phyloP scores from a whole-genome alignment of 306 rosid genomes.

The Abrus precatorius region DNA sequence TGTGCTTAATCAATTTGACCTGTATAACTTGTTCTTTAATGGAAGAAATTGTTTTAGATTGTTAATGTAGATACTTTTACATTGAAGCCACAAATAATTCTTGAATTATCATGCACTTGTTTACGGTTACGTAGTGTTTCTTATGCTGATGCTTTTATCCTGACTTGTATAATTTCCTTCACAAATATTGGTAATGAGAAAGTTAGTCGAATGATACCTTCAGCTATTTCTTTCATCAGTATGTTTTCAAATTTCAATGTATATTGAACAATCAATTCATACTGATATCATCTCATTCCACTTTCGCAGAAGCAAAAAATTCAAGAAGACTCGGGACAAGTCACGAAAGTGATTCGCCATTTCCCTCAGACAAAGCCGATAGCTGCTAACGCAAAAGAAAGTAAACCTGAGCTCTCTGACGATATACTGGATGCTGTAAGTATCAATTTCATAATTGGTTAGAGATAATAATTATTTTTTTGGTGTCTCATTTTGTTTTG shows the following conservation, averaged over 20 bases:
- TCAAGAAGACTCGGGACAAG: constrained; percentile 57
- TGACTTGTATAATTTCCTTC: constrained; percentile 13
- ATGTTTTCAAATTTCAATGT: constrained; percentile 15
- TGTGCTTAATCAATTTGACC: background rate
- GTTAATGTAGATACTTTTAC: constrained; percentile 6
- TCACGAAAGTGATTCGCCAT: constrained; percentile 64
- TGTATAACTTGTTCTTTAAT: constrained; percentile 11
- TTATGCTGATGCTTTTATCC: constrained; percentile 19
- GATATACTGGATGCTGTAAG: constrained; percentile 76
- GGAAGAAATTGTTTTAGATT: background rate
- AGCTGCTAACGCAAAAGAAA: constrained; percentile 43
- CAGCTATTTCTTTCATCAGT: background rate
- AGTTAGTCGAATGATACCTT: constrained; percentile 24
- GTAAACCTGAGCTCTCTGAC: constrained; percentile 62
- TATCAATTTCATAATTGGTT: constrained; percentile 38
- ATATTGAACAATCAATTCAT: constrained; percentile 26
- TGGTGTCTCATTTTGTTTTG: constrained; percentile 6
- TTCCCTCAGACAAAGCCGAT: constrained; percentile 78
- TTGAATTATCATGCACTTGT: constrained; percentile 6
- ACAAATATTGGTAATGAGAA: constrained; percentile 31
- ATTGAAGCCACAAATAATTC: background rate
- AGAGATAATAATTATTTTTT: background rate
- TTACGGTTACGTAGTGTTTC: background rate
- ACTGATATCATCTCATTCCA: constrained; percentile 39
- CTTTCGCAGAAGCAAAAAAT: constrained; percentile 78